Evolutionary conservation across 2,329 filamentous ascomycete genomes (phyloP).

Genomic region (Neofusicoccum ribis): DNA sequence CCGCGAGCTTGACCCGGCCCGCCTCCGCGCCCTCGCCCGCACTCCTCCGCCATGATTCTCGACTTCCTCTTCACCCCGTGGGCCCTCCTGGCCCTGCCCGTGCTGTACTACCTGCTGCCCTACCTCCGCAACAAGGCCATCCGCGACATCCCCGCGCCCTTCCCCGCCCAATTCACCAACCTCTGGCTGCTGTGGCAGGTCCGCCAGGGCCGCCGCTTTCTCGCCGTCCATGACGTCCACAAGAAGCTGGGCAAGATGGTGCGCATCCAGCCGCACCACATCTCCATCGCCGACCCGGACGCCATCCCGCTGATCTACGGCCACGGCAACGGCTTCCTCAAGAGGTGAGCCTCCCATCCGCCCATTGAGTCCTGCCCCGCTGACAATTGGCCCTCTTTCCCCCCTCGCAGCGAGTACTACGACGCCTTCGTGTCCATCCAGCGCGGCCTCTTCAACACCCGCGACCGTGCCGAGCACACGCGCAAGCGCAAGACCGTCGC

Average conservation of each 20-base stretch:
- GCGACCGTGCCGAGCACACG: slow-evolving; percentile 77
- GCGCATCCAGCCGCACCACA: slow-evolving; percentile 79
- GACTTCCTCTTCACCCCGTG: slow-evolving; percentile 47
- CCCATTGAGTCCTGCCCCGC: not conserved
- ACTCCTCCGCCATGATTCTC: slow-evolving; percentile 28
- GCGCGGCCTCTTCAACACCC: slow-evolving; percentile 85
- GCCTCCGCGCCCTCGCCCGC: not conserved
- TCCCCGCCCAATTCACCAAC: slow-evolving; percentile 69
- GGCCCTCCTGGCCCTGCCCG: slow-evolving; percentile 49
- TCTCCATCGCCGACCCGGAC: slow-evolving; percentile 77
- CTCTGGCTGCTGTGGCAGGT: slow-evolving; percentile 71
- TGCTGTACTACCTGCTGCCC: slow-evolving; percentile 59
- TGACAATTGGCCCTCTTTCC: not conserved
- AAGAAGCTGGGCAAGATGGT: slow-evolving; percentile 77
- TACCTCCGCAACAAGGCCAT: slow-evolving; percentile 61
- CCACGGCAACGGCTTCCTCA: slow-evolving; percentile 53
- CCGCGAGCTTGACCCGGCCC: not conserved
- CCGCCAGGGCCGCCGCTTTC: slow-evolving; percentile 60
- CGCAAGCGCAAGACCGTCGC: slow-evolving; percentile 87
- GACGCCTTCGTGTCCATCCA: slow-evolving; percentile 88
- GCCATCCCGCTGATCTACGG: slow-evolving; percentile 78
- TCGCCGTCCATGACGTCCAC: slow-evolving; percentile 71
- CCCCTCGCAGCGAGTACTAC: slow-evolving; percentile 69
- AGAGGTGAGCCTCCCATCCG: slow-evolving; percentile 37
- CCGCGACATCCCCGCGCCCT: slow-evolving; percentile 60